phyloP scores from a whole-genome alignment of 1,284 basidiomycete species.

The Moniliophthora roreri region DNA sequence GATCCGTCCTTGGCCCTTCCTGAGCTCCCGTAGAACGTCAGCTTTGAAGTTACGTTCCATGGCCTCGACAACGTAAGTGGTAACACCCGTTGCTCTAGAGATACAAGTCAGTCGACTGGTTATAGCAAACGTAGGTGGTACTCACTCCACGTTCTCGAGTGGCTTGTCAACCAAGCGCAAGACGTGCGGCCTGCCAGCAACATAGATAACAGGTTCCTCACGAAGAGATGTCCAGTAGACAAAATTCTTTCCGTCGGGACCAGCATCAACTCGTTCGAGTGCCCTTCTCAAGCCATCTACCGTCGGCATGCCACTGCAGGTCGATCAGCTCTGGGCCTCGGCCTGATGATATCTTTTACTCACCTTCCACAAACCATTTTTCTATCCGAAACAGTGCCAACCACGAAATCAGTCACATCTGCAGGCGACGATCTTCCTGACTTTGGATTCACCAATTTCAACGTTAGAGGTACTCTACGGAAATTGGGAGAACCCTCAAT shows the following conservation, averaged over 20 bases:
- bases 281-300: constrained; percentile 88
- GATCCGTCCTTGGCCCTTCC: constrained; percentile 75
- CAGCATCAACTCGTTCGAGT: constrained; percentile 79
- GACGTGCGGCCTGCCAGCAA: constrained; percentile 90
- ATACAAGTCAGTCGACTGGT: neutral
- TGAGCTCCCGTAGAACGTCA: constrained; percentile 85
- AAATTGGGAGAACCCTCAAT: constrained; percentile 95
- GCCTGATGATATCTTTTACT: constrained; percentile 18
- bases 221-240: constrained; percentile 92
- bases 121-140: constrained; percentile 8
- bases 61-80: constrained; percentile 87
- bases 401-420: constrained; percentile 34
- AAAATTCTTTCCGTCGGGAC: constrained; percentile 66
- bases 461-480: constrained; percentile 71
- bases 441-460: constrained; percentile 35
- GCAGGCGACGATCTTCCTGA: constrained; percentile 32
- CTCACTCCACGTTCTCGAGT: constrained; percentile 90
- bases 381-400: constrained; percentile 38
- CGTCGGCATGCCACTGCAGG: constrained; percentile 81
- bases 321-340: constrained; percentile 13
- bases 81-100: constrained; percentile 87
- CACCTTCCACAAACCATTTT: constrained; percentile 86
- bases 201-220: constrained; percentile 95
- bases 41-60: constrained; percentile 93
- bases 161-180: constrained; percentile 89